These are phyloP conservation scores for Phytophthora syringae DNA, from an alignment of 352 stramenopile species.

Conservation along the genomic window DNA sequence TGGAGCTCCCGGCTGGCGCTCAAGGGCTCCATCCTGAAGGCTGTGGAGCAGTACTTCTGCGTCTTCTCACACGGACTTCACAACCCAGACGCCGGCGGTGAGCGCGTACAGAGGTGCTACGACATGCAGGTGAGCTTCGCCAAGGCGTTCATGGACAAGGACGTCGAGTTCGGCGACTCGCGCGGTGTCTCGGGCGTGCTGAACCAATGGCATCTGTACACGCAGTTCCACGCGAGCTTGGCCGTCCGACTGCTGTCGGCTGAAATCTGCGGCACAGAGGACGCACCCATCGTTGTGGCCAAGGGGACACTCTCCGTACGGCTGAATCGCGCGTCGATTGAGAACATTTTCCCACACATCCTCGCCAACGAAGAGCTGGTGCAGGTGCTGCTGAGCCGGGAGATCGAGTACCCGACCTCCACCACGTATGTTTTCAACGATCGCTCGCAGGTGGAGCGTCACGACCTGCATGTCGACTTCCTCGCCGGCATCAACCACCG, in stretches of 20 bases:
- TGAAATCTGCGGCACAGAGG: constrained; percentile 53
- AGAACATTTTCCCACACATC: constrained; percentile 72
- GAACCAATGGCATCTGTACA: constrained; percentile 72
- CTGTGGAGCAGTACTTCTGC: constrained; percentile 67
- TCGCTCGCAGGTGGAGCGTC: constrained; percentile 54
- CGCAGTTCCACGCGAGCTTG: constrained; percentile 56
- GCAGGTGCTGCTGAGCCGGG: constrained; percentile 56
- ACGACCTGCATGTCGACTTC: constrained; percentile 68
- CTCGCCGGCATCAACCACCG: constrained; percentile 49
- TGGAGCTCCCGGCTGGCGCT: constrained; percentile 47
- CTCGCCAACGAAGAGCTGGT: constrained; percentile 60
- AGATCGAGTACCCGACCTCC: constrained; percentile 61
- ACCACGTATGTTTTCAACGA: constrained; percentile 67
- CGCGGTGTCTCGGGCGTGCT: constrained; percentile 50
- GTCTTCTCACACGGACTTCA: constrained; percentile 64
- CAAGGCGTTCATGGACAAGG: constrained; percentile 50
- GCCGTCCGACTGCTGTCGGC: constrained; percentile 38
- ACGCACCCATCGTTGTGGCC: constrained; percentile 60
- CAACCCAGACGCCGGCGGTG: constrained; percentile 44
- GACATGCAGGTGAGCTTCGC: constrained; percentile 64
- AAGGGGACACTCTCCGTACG: constrained; percentile 49
- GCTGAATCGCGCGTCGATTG: constrained; percentile 61
- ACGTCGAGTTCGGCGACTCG: constrained; percentile 47
- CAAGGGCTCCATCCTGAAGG: constrained; percentile 48
- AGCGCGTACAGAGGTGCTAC: constrained; percentile 47